These are phyloP conservation scores for Lichtheimia ramosa DNA, from an alignment of 371 early-diverging fungal genomes.

Conservation along the genomic window DNA sequence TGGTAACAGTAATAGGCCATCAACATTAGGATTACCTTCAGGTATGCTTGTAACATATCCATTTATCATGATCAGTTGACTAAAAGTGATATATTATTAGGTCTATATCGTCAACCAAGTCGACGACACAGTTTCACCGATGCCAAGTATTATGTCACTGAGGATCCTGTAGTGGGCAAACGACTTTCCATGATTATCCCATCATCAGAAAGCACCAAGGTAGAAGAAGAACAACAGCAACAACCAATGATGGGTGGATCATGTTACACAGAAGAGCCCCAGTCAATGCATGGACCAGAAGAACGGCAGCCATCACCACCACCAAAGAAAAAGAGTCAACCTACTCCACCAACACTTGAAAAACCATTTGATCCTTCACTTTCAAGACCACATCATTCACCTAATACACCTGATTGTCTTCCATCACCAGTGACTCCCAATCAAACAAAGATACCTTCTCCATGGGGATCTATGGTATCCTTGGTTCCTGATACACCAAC, in stretches of 20 bases:
- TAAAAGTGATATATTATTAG: neutral
- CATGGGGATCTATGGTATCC: constrained; percentile 15
- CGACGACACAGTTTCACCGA: neutral
- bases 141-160: neutral
- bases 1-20: no score
- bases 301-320: no score
- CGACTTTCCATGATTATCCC: neutral
- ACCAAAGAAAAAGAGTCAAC: neutral
- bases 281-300: no score
- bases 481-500: neutral
- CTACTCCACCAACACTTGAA: constrained; percentile 1
- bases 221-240: neutral
- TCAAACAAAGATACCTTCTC: constrained; percentile 19
- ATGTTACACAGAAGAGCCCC: no score
- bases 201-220: constrained; percentile 2
- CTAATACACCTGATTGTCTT: constrained; percentile 12
- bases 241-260: no score
- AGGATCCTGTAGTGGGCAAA: neutral
- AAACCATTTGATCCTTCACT: constrained; percentile 17
- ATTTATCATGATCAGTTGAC: neutral
- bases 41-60: neutral
- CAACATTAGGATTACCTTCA: neutral
- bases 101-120: neutral
- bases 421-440: constrained; percentile 3
- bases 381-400: constrained; percentile 1